phyloP scores from a whole-genome alignment of 169 alveolate genomes.

The Eimeria acervulina region DNA sequence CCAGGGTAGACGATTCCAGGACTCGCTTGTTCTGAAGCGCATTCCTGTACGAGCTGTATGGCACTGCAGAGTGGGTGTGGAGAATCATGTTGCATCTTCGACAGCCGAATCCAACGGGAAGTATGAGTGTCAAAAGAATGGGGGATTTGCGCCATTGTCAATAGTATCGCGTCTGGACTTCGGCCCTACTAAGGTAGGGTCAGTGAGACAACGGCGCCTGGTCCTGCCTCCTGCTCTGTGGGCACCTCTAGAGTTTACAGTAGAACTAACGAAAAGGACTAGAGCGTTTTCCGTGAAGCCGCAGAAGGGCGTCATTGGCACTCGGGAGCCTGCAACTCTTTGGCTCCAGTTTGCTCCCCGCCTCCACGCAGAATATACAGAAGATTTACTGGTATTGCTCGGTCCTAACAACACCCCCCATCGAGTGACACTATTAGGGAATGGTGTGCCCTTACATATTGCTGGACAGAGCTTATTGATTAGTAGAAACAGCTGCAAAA shows the following conservation, averaged over 20 bases:
- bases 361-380: constrained; percentile 9
- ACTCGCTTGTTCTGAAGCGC: constrained; percentile 1
- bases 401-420: background rate
- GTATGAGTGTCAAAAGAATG: background rate
- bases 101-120: background rate
- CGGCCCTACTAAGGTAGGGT: constrained; percentile 5
- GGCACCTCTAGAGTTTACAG: constrained; percentile 21
- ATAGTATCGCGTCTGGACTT: background rate
- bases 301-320: background rate
- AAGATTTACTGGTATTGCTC: background rate
- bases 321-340: constrained; percentile 12
- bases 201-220: constrained; percentile 23
- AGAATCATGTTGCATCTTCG: background rate
- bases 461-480: background rate
- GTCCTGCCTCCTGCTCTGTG: constrained; percentile 48
- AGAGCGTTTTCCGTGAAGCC: constrained; percentile 30
- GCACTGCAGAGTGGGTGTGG: background rate
- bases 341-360: constrained; percentile 39
- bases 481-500: background rate
- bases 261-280: background rate
- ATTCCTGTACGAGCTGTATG: background rate
- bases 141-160: background rate
- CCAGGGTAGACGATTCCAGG: background rate
- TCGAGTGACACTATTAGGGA: background rate
- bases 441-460: constrained; percentile 11